Base-by-base conservation (phyloP, 2,329 filamentous ascomycete genomes). In the Helminthosporium solani region DNA sequence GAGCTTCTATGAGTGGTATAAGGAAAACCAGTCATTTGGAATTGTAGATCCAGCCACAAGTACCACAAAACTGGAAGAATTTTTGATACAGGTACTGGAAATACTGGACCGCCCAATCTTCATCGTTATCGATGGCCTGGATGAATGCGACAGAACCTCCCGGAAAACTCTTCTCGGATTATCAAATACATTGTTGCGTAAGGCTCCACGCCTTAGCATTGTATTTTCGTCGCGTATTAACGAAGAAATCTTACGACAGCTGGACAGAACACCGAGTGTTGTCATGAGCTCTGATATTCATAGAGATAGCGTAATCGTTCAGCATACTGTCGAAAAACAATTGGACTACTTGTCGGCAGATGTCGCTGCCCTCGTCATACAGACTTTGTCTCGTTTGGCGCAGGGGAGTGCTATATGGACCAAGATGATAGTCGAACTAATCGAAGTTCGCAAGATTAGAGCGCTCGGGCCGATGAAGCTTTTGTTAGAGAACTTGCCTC, bases 361-460 rank as follows among this genome's bases (percentile, higher is more conserved):
- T 23, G 36, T 48, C 30, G 44, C 16, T 25, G 36, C 34, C 9
- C 46, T 48, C 21, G 37, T 48, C 20, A 41, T 33, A 7, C 31
- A 44, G n/a, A 35, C 12, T 28, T 25, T 48, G 25, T 48, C 46
- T 33, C 28, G 28, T 48, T n/a, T 44, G n/a, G 46, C 46, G 33
- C 35, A 44, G 30, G 34, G 46, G 31, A 48, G 46, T 33, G 40
- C 46, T 4, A 48, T 48, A 44, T 48, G 46, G 46, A 44, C 46
- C 11, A 48, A 48, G 41, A 48, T 44, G 46, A 21, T 44, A 40
- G 46, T 48, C 38, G 46, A 48, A 31, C 41, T 48, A 3, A 44
- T 48, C 23, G 46, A 40, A 36, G 41, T 48, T 38, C 46, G 46
- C 25, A 23, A 25, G 14, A 42, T 42, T n/a, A n/a, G n/a, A n/a